phyloP scores from a whole-genome alignment of 2,329 filamentous ascomycete species.

The Colletotrichum horii region DNA sequence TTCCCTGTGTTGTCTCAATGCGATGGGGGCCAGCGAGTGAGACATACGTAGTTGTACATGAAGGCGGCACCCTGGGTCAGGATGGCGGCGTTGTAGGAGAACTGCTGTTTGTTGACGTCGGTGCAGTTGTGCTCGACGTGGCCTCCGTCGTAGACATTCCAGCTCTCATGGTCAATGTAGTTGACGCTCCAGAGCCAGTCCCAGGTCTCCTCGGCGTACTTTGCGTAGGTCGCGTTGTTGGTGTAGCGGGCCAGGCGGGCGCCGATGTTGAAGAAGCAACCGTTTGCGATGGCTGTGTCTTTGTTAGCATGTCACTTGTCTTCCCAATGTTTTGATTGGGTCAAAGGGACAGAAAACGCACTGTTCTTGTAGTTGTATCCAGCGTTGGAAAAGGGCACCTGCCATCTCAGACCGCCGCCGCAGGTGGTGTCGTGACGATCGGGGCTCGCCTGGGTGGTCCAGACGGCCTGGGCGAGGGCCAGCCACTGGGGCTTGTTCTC shows the following conservation, averaged over 20 bases:
- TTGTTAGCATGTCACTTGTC: neutral
- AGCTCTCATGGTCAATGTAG: conserved; percentile 64
- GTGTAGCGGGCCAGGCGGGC: conserved; percentile 77
- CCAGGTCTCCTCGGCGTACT: conserved; percentile 66
- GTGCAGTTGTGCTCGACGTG: conserved; percentile 64
- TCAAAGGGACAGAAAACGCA: conserved; percentile 25
- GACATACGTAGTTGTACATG: conserved; percentile 72
- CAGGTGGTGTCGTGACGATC: conserved; percentile 71
- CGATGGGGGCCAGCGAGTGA: too few species aligned
- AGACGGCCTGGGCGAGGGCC: conserved; percentile 72
- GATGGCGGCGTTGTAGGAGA: conserved; percentile 70
- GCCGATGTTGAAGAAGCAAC: conserved; percentile 68
- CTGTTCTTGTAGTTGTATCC: conserved; percentile 80
- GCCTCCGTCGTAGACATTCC: conserved; percentile 69
- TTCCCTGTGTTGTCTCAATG: too few species aligned
- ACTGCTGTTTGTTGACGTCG: conserved; percentile 65
- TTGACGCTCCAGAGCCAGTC: conserved; percentile 62
- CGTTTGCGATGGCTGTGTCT: conserved; percentile 60
- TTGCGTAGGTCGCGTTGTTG: conserved; percentile 66
- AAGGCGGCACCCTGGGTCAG: conserved; percentile 68
- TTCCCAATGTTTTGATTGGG: neutral
- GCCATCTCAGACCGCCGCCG: conserved; percentile 76
- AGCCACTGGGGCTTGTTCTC: conserved; percentile 63
- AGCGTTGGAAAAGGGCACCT: conserved; percentile 75
- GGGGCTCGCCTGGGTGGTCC: conserved; percentile 61